A percentile compares a stretch with the other conserved stretches of the same genome.
These are phyloP conservation scores for Phytophthora pini DNA, from an alignment of 352 stramenopile species.

Conservation along the genomic window DNA sequence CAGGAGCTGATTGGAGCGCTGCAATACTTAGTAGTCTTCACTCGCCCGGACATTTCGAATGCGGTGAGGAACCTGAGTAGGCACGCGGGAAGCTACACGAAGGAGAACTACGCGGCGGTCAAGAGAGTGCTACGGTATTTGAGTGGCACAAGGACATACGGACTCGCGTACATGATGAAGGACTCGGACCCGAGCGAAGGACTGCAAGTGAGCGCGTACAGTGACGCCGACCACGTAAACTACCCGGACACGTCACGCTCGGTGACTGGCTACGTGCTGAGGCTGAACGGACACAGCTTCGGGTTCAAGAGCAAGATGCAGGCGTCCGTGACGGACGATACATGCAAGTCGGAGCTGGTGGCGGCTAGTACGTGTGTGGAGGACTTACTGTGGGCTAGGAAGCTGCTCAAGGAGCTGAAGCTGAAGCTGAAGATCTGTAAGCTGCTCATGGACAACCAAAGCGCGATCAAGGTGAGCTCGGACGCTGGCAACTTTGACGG, in stretches of 20 bases:
- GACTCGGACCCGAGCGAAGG: neutral
- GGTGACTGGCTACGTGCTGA: conserved; percentile 2
- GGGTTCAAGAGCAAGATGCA: conserved; percentile 17
- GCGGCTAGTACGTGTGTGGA: conserved; percentile 3
- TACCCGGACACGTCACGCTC: neutral
- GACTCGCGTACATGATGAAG: neutral
- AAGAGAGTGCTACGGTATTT: conserved; percentile 2
- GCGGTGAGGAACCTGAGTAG: neutral
- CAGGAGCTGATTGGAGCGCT: conserved; percentile 11
- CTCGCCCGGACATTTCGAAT: conserved; percentile 5
- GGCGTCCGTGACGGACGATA: conserved; percentile 2
- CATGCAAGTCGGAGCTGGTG: conserved; percentile 14
- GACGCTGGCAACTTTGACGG: conserved; percentile 10
- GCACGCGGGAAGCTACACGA: neutral
- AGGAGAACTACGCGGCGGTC: neutral
- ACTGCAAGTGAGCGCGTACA: neutral
- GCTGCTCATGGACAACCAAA: conserved; percentile 2
- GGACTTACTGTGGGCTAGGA: conserved; percentile 6
- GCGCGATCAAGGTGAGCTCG: conserved; percentile 1
- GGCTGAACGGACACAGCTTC: conserved; percentile 5
- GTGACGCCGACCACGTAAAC: conserved; percentile 11
- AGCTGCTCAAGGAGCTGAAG: neutral
- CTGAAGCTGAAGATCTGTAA: neutral
- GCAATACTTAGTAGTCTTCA: conserved; percentile 4
- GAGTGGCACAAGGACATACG: neutral